Conservation (phyloP, 1,284 basidiomycete species). For the Ceratobasidium sp. region DNA sequence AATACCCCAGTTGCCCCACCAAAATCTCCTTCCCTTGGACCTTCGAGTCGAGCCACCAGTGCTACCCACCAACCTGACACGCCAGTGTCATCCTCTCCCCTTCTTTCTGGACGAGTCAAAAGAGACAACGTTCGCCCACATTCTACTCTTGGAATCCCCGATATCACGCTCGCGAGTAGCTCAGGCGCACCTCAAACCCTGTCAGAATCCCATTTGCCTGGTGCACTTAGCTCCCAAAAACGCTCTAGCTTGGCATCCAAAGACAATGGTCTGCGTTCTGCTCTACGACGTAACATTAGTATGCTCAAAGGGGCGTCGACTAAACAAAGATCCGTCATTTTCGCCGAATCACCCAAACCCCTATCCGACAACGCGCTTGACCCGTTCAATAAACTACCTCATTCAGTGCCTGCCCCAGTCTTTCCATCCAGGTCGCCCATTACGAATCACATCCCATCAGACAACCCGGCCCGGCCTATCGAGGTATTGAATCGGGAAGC, state of each 20-base stretch:
- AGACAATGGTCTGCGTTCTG: constrained; percentile 15
- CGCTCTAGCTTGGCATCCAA: neutral
- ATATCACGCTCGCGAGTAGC: neutral
- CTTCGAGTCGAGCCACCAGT: constrained; percentile 5
- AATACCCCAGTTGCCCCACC: neutral
- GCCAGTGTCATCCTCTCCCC: neutral
- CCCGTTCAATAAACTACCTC: constrained; percentile 4
- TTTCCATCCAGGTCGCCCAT: neutral
- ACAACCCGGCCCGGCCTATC: constrained; percentile 58
- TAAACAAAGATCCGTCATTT: constrained; percentile 23
- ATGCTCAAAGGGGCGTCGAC: constrained; percentile 1
- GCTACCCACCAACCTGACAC: constrained; percentile 4
- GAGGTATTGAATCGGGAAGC: constrained; percentile 66
- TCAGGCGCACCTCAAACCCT: neutral
- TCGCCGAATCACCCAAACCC: constrained; percentile 25
- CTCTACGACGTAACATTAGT: constrained; percentile 13
- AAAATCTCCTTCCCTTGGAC: neutral
- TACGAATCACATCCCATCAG: constrained; percentile 21
- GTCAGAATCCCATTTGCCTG: constrained; percentile 14
- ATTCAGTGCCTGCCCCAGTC: constrained; percentile 1
- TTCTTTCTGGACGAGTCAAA: neutral
- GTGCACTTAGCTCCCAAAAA: neutral
- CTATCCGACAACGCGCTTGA: neutral
- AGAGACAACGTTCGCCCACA: neutral
- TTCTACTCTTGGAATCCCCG: constrained; percentile 7